phyloP scores from a whole-genome alignment of 2,329 filamentous ascomycete species.

The Botrytis galanthina region DNA sequence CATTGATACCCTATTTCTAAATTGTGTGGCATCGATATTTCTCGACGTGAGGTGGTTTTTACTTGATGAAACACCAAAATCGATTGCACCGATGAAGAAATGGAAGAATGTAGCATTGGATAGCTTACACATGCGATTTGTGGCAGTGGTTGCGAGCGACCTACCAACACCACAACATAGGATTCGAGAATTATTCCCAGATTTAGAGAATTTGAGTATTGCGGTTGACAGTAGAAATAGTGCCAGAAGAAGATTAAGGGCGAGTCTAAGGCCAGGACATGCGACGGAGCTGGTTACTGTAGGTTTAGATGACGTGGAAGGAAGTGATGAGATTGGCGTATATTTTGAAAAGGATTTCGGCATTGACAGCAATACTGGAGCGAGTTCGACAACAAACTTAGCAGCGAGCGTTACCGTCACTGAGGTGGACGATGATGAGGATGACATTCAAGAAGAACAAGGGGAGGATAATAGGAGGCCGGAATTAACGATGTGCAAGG shows the following conservation, averaged over 20 bases:
- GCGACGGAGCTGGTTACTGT: slow-evolving; percentile 32
- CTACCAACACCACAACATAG: slow-evolving; percentile 30
- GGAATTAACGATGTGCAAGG: slow-evolving; percentile 33
- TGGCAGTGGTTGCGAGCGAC: slow-evolving; percentile 32
- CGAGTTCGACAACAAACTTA: not conserved
- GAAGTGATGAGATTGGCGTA: slow-evolving; percentile 21
- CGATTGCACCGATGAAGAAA: slow-evolving; percentile 33
- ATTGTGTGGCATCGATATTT: slow-evolving; percentile 33
- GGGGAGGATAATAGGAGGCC: slow-evolving; percentile 21
- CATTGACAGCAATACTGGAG: not conserved
- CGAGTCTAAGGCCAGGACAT: slow-evolving; percentile 36
- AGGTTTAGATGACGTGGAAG: slow-evolving; percentile 19
- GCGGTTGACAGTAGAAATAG: slow-evolving; percentile 35
- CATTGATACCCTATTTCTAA: slow-evolving; percentile 35
- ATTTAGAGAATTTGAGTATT: slow-evolving; percentile 32
- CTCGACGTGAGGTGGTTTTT: slow-evolving; percentile 38
- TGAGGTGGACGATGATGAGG: slow-evolving; percentile 14
- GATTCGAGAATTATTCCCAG: slow-evolving; percentile 35
- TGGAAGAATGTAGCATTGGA: slow-evolving; percentile 38
- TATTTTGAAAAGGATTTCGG: slow-evolving; percentile 34
- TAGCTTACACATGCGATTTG: slow-evolving; percentile 35
- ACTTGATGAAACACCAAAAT: slow-evolving; percentile 30
- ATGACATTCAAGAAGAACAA: not conserved
- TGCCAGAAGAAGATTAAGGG: slow-evolving; percentile 35
- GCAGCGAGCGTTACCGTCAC: not conserved